phyloP scores from a whole-genome alignment of 139 green algal genomes.

The Chlamydomonas urium region DNA sequence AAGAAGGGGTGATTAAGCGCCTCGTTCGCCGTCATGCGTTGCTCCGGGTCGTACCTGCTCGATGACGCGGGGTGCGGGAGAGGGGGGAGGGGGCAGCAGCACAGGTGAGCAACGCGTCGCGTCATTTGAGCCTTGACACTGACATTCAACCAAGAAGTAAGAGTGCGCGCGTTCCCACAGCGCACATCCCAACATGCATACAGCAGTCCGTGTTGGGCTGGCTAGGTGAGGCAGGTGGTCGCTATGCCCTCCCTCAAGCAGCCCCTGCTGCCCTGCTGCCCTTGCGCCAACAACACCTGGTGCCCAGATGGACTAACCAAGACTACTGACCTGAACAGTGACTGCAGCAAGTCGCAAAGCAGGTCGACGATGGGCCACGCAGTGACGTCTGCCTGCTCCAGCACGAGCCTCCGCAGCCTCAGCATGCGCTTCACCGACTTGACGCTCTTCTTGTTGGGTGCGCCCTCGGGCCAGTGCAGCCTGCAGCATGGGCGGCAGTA shows the following conservation, averaged over 20 bases:
- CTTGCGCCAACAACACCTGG: not conserved
- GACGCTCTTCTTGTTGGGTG: slow-evolving; percentile 62
- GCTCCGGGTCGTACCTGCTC: slow-evolving; percentile 58
- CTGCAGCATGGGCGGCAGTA: not conserved
- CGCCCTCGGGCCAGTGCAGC: slow-evolving; percentile 70
- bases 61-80: no score
- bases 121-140: not conserved
- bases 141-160: not conserved
- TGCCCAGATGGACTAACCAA: not conserved
- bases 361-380: slow-evolving; percentile 12
- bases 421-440: slow-evolving; percentile 63
- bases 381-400: slow-evolving; percentile 17
- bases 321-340: slow-evolving; percentile 21
- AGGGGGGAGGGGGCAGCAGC: not conserved
- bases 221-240: not conserved
- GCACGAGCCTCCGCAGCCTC: slow-evolving; percentile 15
- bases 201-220: not conserved
- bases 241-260: not conserved
- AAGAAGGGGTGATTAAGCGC: slow-evolving; percentile 76
- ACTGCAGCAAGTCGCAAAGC: slow-evolving; percentile 22
- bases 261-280: not conserved
- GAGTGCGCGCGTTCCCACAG: not conserved
- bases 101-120: not conserved
- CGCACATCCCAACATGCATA: not conserved
- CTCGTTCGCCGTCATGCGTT: slow-evolving; percentile 65